Evolutionary conservation across 495 filamentous ascomycete genomes (phyloP).

Genomic region (Penicillium cosmopolitanum): DNA sequence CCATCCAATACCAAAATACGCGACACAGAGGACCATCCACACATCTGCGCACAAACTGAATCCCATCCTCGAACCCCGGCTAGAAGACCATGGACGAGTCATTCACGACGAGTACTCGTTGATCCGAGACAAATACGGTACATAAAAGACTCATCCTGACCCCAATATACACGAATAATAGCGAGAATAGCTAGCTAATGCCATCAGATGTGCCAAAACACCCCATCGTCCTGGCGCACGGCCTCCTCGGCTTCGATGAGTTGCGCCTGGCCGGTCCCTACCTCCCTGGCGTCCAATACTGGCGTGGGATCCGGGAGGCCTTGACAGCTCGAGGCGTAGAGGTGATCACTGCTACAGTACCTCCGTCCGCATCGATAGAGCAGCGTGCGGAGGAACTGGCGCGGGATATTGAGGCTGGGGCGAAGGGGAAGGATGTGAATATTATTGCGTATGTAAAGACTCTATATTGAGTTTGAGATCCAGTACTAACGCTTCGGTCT

Average conservation of each 20-base stretch:
- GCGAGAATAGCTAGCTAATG: background rate
- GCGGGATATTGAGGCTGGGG: constrained; percentile 65
- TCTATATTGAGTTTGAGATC: background rate
- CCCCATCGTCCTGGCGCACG: constrained; percentile 85
- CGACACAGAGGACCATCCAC: constrained; percentile 9
- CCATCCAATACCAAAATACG: background rate
- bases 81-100: constrained; percentile 64
- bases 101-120: constrained; percentile 78
- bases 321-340: constrained; percentile 70
- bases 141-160: background rate
- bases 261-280: constrained; percentile 69
- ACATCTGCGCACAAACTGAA: constrained; percentile 9
- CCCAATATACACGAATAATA: background rate
- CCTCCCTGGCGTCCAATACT: constrained; percentile 83
- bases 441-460: constrained; percentile 73
- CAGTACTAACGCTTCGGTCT: constrained; percentile 15
- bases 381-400: constrained; percentile 69
- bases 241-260: constrained; percentile 89
- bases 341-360: constrained; percentile 81
- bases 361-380: constrained; percentile 79
- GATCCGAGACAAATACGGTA: constrained; percentile 73
- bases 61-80: constrained; percentile 56
- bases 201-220: constrained; percentile 62
- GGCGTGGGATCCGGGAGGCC: constrained; percentile 86
- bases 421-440: constrained; percentile 76